Base-by-base conservation (phyloP, 257 asterid species). In the Solanum bulbocastanum region DNA sequence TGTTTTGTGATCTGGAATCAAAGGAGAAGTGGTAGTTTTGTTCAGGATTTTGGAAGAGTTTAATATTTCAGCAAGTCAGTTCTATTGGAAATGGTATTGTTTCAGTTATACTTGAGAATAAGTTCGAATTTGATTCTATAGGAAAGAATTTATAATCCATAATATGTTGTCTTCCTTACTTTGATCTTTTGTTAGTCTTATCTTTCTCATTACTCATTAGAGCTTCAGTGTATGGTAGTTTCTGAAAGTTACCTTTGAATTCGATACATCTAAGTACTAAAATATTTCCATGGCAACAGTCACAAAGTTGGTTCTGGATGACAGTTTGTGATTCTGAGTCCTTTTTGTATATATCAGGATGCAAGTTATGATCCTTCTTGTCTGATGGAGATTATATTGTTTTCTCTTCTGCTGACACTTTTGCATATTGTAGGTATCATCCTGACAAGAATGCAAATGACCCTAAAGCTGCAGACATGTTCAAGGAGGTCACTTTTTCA, bases 381-480 rank as follows among this genome's bases (percentile, higher is more conserved):
- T 60, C 20, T 66, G 39, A 58, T 73, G 46, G 27, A 58, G 84
- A 69, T 35, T 65, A 83, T 69, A 66, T 76, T 44, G 56, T 84
- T 84, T 30, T 87, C 30, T 85, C 37, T 86, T 88, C 35, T 85
- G 65, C 83, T 89, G 22, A 69, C 68, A 82, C 84, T 87, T 87
- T 42, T 84, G 90, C 27, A 83, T 85, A 88, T 76, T 89, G 42
- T 86, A 97, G 99, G 96, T 96, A 97, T 89, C 99, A 97, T 92
- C 99, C 99, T 1, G 99, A 96, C 92, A 97, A 97, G 93, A 97
- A 97, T 93, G 97, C 97, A 87, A 97, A 97, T 91, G 99, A 96
- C 83, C 90, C 92, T 46, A 90, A 92, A 88, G 99, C 99, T 18
- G 95, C 98, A 0, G 98, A 97, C 89, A 92, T 93, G 93, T 97